Evolutionary conservation across 163 green algal species (phyloP), one percentile per base, ranked within the genome.

Genomic region (Trebouxiophyceae sp.): DNA sequence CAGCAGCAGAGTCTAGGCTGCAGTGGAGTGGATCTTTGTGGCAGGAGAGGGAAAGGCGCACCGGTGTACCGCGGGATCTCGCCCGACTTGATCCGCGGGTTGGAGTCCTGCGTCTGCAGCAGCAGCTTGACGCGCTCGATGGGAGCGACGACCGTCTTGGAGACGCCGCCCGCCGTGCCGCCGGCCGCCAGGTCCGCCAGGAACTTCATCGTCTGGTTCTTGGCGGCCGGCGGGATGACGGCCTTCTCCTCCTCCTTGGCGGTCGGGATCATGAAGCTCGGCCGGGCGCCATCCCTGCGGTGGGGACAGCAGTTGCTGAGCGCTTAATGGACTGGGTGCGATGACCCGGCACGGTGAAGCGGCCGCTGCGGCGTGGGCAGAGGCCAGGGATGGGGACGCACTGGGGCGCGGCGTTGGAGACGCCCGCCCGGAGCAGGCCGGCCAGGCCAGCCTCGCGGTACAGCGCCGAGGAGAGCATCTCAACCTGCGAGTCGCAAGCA

Each of bases 111-210:
- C 27, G 89, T 96, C 84, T 99, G 94, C 68, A 99, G 87, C 32
- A 98, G 84, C 71, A 99, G 86, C 91, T 99, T 99, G 4, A 97
- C 90, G 59, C 94, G 88, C 87, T 98, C 94, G 71, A 99, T 97
- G 63, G 94, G 94, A 1, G 94, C 94, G 12, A 96, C 93, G 1
- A 81, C 81, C 3, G 94, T 98, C 86, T 99, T 98, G 29, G 93
- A 96, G 58, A 99, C 80, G 54, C 86, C 93, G 60, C 89, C 92
- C 12, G 89, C 88, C 7, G 85, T 78, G 44, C 85, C 87, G 33
- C 88, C 90, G n/a, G 84, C 83, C n/a, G 76, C 73, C 45, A 95
- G 66, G 63, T 95, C 87, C 23, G 72, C 76, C 12, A 84, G 7
- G 67, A 96, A 93, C 60, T 74, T 81, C 63, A 77, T 70, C 2